Conservation (phyloP, 768 basidiomycete species). For the Tephrocybe sp. region DNA sequence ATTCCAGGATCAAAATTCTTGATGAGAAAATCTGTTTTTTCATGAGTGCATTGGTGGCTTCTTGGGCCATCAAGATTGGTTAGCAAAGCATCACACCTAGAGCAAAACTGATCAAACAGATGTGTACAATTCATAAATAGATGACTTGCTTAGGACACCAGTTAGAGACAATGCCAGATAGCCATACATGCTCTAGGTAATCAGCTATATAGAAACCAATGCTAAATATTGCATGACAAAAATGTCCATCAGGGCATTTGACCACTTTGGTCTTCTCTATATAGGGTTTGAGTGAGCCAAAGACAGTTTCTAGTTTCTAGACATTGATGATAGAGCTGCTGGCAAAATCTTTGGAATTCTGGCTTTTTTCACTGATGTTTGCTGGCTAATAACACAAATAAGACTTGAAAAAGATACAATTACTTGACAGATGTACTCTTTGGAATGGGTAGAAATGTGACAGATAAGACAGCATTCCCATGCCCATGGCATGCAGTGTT, state of each 20-base stretch:
- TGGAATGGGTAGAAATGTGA: conserved; percentile 34
- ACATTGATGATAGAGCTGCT: conserved; percentile 23
- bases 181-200: conserved; percentile 25
- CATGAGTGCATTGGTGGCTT: conserved; percentile 5
- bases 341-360: conserved; percentile 16
- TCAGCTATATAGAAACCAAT: conserved; percentile 30
- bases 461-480: conserved; percentile 25
- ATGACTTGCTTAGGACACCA: conserved; percentile 27
- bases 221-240: conserved; percentile 21
- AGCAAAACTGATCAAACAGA: not conserved
- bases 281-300: conserved; percentile 16
- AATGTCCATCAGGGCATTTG: conserved; percentile 25
- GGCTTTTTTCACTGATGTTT: conserved; percentile 15
- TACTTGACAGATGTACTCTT: conserved; percentile 25
- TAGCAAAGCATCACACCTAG: conserved; percentile 8
- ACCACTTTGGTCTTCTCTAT: conserved; percentile 27
- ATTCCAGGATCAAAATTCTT: conserved; percentile 16
- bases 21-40: conserved; percentile 20
- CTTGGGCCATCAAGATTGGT: conserved; percentile 22
- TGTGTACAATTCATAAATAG: not conserved
- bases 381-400: conserved; percentile 10
- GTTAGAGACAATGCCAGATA: conserved; percentile 23
- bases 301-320: conserved; percentile 10
- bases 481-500: conserved; percentile 30
- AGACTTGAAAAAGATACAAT: not conserved